Conservation (phyloP, 495 filamentous ascomycete genomes). For the Xylaria grammica region DNA sequence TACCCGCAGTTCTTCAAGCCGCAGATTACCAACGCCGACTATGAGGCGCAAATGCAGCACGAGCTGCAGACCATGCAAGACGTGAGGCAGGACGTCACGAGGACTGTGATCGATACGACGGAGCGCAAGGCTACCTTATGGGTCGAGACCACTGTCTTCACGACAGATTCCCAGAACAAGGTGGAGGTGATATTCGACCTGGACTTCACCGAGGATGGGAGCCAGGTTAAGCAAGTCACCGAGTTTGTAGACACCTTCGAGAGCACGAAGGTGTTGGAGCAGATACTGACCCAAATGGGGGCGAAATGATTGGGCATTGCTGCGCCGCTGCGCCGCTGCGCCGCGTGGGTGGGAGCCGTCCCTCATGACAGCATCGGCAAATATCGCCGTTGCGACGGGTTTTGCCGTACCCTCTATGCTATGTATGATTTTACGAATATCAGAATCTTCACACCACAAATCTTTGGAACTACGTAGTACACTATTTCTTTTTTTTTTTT, state of each 20-base stretch:
- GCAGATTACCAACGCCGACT: slow-evolving; percentile 22
- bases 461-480: no score
- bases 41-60: slow-evolving; percentile 24
- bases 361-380: no score
- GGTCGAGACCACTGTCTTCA: slow-evolving; percentile 10
- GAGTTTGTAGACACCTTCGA: slow-evolving; percentile 20
- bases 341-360: no score
- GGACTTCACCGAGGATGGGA: slow-evolving; percentile 20
- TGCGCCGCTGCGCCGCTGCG: no score
- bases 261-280: slow-evolving; percentile 17
- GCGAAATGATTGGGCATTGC: background rate
- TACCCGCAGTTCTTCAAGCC: slow-evolving; percentile 26
- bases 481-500: no score
- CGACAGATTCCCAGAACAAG: background rate
- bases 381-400: no score
- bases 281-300: slow-evolving; percentile 9
- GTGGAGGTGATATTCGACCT: slow-evolving; percentile 17
- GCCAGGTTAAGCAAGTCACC: slow-evolving; percentile 7
- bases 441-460: background rate
- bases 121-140: slow-evolving; percentile 19
- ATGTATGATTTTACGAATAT: background rate
- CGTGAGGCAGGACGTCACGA: slow-evolving; percentile 13
- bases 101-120: slow-evolving; percentile 17
- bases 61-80: slow-evolving; percentile 24
- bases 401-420: background rate